Base-by-base conservation (phyloP, 305 asterid species). In the Fraxinus ornus region DNA sequence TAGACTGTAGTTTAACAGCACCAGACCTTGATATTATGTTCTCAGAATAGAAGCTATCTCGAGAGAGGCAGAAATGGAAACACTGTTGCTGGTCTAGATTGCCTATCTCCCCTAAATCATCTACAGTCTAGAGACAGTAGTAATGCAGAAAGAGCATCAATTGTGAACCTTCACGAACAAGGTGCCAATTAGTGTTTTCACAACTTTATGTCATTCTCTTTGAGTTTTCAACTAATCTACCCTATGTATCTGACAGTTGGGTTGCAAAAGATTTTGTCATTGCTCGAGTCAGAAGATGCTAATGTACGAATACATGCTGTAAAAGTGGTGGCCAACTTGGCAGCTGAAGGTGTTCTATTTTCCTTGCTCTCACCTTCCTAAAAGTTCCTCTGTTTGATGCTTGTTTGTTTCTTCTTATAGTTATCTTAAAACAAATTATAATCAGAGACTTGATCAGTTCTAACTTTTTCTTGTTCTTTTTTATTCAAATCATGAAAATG, bases 251-350 rank as follows among this genome's bases (percentile, higher is more conserved):
- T 86, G 68, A 80, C 92, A 97, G 99, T 97, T 88, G 99, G 99
- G 80, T 84, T 97, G 92, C 97, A 97, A 83, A 95, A 95, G 89
- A 97, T 97, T 85, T 85, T 97, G 86, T 97, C 99, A 0, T 88
- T 97, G 88, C 95, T 97, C 39, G 98, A 97, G 88, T 92, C 99
- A 10, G 97, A 92, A 60, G 99, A 97, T 88, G 92, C 95, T 55
- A 91, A 85, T 84, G 98, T 95, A 77, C 93, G 97, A 80, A 94
- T 93, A 87, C 98, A 97, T 92, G 99, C 98, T 36, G 99, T 95
- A 83, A 97, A 97, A 88, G 98, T 97, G 73, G 98, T 97, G 71
- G 99, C 99, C 80, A 97, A 97, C 91, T 89, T 97, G 82, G 99
- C 99, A 78, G 99, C 99, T 57, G 99, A 97, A 93, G 99, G 99